Base-by-base conservation (phyloP, 2,329 filamentous ascomycete genomes). In the Hypoxylon sp. region DNA sequence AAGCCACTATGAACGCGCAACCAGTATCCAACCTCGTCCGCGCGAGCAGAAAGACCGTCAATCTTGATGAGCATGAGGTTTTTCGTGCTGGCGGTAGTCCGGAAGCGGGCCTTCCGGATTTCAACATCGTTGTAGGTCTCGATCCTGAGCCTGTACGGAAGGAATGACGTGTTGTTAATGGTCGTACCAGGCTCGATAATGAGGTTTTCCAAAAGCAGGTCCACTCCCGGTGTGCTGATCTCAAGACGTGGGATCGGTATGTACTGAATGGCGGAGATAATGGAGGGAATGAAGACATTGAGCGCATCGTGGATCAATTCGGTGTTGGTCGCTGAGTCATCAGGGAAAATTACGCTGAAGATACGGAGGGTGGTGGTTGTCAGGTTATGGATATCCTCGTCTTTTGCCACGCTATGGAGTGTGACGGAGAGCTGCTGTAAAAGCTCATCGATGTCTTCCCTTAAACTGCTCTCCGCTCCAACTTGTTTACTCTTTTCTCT, bases 231-330 rank as follows among this genome's bases (percentile, higher is more conserved):
- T 2, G 91, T 91, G 0, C 93, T 91, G 4, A 98, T 84, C 78
- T 98, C 95, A n/a, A 98, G 80, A 3, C 95, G 90, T 0, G 94
- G 94, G 57, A 98, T 96, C 0, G 95, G 95, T 3, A 98, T 82
- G 79, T 93, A 94, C 77, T 98, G 94, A 32, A 98, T 85, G 2
- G 89, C 88, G 71, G 93, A 86, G 63, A 98, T 87, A 3, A 94
- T 75, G 11, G 93, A 82, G 0, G 95, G 95, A 4, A 96, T 84
- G 76, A 98, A 94, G 11, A 95, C 89, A 65, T 95, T 91, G 72
- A 93, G 85, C 2, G 89, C 82, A 76, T 98, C 95, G 2, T 89
- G 85, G 3, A 96, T 80, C 1, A 98, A 84, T 28, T 93, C 91
- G 0, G 84, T 82, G 75, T 94, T 95, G 19, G 88, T 84, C 57